Conservation (phyloP, 2,329 filamentous ascomycete species). For the Beauveria sp. region DNA sequence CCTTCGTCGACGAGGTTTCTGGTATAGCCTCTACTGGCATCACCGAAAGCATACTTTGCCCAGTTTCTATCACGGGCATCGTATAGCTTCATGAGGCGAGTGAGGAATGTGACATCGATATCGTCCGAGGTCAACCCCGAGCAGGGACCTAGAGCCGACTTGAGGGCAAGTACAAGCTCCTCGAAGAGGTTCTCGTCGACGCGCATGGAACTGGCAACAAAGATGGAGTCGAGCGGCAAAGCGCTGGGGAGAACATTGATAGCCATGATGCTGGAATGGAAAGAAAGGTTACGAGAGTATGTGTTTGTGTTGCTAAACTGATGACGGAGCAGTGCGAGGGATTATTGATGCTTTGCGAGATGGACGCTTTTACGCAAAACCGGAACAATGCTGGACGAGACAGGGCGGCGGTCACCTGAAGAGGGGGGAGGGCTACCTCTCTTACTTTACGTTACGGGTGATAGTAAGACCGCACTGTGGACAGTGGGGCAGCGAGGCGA, state of each 20-base stretch:
- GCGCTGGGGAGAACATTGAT: slow-evolving; percentile 13
- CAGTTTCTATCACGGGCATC: slow-evolving; percentile 62
- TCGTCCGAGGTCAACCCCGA: slow-evolving; percentile 78
- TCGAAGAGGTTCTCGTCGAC: slow-evolving; percentile 49
- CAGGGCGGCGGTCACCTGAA: slow-evolving; percentile 6
- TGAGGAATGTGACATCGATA: slow-evolving; percentile 66
- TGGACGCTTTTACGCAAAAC: slow-evolving; percentile 1
- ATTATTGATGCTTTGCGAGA: not conserved
- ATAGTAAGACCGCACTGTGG: slow-evolving; percentile 9
- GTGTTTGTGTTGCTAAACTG: slow-evolving; percentile 2
- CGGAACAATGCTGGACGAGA: not conserved
- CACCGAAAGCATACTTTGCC: slow-evolving; percentile 66
- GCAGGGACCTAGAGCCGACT: slow-evolving; percentile 65
- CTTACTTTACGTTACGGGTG: not conserved
- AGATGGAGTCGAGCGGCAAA: slow-evolving; percentile 10
- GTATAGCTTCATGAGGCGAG: slow-evolving; percentile 67
- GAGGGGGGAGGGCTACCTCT: not conserved
- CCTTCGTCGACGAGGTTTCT: slow-evolving; percentile 85
- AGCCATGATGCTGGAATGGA: slow-evolving; percentile 9
- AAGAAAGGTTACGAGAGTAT: not conserved
- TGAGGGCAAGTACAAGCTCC: slow-evolving; percentile 64
- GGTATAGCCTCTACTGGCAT: slow-evolving; percentile 66
- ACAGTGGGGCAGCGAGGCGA: slow-evolving; percentile 1
- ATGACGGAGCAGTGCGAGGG: not conserved
- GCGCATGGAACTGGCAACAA: slow-evolving; percentile 3